Percentiles rank a stretch among this genome's conserved stretches.
phyloP scores from a whole-genome alignment of 2,329 filamentous ascomycete species.

The Paracoccidioides lutzii region DNA sequence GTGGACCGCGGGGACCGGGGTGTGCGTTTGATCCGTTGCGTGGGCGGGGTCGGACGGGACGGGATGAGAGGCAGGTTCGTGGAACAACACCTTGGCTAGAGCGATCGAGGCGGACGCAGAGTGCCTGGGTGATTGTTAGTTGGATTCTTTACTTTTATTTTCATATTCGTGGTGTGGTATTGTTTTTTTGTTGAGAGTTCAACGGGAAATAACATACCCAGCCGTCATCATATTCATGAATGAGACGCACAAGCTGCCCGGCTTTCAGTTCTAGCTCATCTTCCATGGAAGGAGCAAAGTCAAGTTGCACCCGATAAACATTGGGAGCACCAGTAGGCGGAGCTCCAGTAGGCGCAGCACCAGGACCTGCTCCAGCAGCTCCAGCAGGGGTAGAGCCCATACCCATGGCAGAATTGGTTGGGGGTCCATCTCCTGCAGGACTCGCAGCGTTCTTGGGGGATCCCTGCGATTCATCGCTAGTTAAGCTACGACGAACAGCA shows the following conservation, averaged over 20 bases:
- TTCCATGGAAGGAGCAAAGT: slow-evolving; percentile 83
- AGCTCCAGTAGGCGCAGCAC: slow-evolving; percentile 22
- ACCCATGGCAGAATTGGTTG: slow-evolving; percentile 16
- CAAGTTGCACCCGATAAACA: slow-evolving; percentile 85
- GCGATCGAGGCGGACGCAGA: slow-evolving; percentile 81
- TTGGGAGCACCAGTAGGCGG: slow-evolving; percentile 40
- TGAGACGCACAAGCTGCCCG: slow-evolving; percentile 72
- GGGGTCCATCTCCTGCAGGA: slow-evolving; percentile 8
- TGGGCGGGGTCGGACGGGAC: slow-evolving; percentile 74
- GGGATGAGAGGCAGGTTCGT: slow-evolving; percentile 81
- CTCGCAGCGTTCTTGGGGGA: slow-evolving; percentile 2
- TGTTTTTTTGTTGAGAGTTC: not conserved
- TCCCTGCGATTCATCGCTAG: slow-evolving; percentile 11
- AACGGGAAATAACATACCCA: slow-evolving; percentile 55
- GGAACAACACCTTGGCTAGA: slow-evolving; percentile 88
- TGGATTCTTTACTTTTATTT: not conserved
- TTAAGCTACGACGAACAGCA: slow-evolving; percentile 10
- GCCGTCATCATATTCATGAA: slow-evolving; percentile 96
- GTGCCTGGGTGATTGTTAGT: slow-evolving; percentile 44
- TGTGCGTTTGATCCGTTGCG: slow-evolving; percentile 25
- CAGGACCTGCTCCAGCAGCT: slow-evolving; percentile 48
- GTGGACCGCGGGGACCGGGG: slow-evolving; percentile 20
- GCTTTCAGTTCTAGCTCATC: slow-evolving; percentile 75
- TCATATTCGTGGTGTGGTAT: too few species aligned
- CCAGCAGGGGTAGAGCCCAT: slow-evolving; percentile 35